A percentile compares a stretch with the other conserved stretches of the same genome.
Evolutionary conservation across 106 monocot genomes (phyloP).

Genomic region (Allium cepa): DNA sequence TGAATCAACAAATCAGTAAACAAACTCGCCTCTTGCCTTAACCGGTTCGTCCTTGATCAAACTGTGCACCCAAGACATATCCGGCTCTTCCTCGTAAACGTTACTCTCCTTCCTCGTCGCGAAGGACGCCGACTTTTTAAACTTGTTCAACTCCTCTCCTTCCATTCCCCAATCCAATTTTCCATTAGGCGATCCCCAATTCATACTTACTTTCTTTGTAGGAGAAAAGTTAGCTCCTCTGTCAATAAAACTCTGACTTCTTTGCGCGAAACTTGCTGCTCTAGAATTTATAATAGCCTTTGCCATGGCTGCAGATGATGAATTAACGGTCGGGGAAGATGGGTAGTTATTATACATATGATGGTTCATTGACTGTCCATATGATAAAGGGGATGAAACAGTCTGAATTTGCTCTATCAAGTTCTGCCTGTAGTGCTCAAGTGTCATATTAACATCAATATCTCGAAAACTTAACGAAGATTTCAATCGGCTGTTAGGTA

Average conservation of each 20-base stretch:
- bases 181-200: slow-evolving; percentile 66
- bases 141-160: slow-evolving; percentile 80
- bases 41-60: slow-evolving; percentile 56
- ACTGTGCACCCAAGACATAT: slow-evolving; percentile 67
- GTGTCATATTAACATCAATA: slow-evolving; percentile 38
- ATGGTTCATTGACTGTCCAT: slow-evolving; percentile 18
- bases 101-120: slow-evolving; percentile 19
- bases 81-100: slow-evolving; percentile 30
- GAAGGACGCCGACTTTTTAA: slow-evolving; percentile 73
- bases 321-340: slow-evolving; percentile 32
- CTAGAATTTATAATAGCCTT: slow-evolving; percentile 77
- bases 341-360: slow-evolving; percentile 17
- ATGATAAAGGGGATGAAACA: slow-evolving; percentile 23
- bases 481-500: slow-evolving; percentile 51
- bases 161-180: slow-evolving; percentile 86
- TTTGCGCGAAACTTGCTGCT: slow-evolving; percentile 53
- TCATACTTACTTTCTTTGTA: slow-evolving; percentile 16
- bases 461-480: slow-evolving; percentile 42
- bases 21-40: not conserved
- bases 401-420: slow-evolving; percentile 41
- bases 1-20: no score
- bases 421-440: slow-evolving; percentile 47
- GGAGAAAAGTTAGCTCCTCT: slow-evolving; percentile 26
- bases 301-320: slow-evolving; percentile 68
- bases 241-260: slow-evolving; percentile 92